Conservation (phyloP, 129 eudicot species). For the Flaveria bidentis region DNA sequence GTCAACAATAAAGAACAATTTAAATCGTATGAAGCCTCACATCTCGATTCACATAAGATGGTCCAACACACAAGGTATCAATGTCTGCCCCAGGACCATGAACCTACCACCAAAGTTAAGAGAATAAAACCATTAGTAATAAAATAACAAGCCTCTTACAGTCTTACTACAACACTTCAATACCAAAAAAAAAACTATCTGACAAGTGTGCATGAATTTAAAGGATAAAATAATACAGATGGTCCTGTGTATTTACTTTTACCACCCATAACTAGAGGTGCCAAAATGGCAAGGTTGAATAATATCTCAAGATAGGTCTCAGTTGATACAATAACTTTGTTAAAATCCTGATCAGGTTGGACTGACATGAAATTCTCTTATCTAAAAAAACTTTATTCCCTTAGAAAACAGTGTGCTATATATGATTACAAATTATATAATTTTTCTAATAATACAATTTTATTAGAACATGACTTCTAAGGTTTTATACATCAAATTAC, state of each 20-base stretch:
- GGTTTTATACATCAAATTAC: not conserved
- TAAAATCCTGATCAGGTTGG: not conserved
- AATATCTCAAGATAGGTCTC: not conserved
- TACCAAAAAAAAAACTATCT: not conserved
- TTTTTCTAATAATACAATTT: not conserved
- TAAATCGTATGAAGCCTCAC: slow-evolving; percentile 37
- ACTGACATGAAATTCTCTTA: not conserved
- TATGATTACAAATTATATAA: not conserved
- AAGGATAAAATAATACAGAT: not conserved
- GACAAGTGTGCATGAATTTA: slow-evolving; percentile 2
- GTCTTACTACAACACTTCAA: not conserved
- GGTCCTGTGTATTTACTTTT: not conserved
- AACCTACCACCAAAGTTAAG: slow-evolving; percentile 53
- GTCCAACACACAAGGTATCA: slow-evolving; percentile 93
- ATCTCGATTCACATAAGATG: slow-evolving; percentile 93
- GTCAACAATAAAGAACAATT: not conserved
- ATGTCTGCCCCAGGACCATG: slow-evolving; percentile 99
- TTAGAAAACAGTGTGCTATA: not conserved
- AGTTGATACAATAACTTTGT: not conserved
- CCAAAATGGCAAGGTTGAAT: not conserved
- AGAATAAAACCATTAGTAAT: slow-evolving; percentile 3
- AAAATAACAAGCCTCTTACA: not conserved
- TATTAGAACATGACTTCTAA: not conserved
- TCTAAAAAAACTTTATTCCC: not conserved
- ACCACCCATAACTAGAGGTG: not conserved